A percentile compares a stretch with the other conserved stretches of the same genome.
phyloP scores from a whole-genome alignment of 2,329 filamentous ascomycete genomes.

The Trichoderma guizhouense region DNA sequence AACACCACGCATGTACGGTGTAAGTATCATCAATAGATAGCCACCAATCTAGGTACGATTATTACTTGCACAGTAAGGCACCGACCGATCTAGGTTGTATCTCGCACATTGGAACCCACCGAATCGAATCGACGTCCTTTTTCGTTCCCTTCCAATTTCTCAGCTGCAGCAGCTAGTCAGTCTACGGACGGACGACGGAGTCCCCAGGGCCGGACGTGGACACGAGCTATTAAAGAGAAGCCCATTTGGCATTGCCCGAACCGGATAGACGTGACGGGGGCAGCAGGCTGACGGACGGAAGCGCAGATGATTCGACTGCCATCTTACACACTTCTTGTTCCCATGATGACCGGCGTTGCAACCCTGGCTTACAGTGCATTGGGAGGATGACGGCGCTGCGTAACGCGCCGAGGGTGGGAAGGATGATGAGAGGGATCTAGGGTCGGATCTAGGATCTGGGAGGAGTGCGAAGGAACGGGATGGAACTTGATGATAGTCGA shows the following conservation, averaged over 20 bases:
- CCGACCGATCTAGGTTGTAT: background rate
- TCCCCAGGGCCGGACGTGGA: background rate
- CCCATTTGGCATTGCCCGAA: background rate
- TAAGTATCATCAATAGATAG: background rate
- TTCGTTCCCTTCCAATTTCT: background rate
- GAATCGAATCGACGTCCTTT: background rate
- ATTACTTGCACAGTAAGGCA: background rate
- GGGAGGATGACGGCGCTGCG: background rate
- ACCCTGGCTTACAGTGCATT: background rate
- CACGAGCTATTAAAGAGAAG: background rate
- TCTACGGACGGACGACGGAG: background rate
- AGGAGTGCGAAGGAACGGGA: background rate
- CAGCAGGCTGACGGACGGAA: background rate
- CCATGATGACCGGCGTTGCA: background rate
- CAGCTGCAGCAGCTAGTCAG: background rate
- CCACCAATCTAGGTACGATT: background rate
- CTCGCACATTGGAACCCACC: background rate
- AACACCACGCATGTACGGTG: background rate
- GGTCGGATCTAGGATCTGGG: background rate
- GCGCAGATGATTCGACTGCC: background rate
- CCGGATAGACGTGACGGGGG: background rate
- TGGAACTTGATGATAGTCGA: background rate
- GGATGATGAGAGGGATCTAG: background rate
- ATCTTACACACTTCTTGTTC: background rate
- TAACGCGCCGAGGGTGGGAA: background rate